Base-by-base conservation (phyloP, 306 rosid genomes). In the Inga laurina region DNA sequence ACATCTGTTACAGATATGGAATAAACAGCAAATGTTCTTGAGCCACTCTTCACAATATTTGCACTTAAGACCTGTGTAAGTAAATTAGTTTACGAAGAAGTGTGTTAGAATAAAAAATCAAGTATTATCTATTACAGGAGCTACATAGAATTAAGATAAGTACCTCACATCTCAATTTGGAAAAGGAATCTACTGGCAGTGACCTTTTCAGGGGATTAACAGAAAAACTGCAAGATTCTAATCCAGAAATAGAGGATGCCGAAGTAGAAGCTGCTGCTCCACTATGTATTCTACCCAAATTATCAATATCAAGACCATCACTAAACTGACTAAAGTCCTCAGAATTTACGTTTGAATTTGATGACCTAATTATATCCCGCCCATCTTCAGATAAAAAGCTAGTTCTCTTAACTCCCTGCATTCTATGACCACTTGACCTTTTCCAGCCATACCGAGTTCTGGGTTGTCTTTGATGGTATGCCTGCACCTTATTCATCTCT, bases 121-220 rank as follows among this genome's bases (percentile, higher is more conserved):
- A 62, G 74, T 32, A 52, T 61, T 66, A 64, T 71, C 34, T 48
- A 68, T 70, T 86, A 54, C 57, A 72, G 39, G 78, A 88, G 79
- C 83, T 19, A 39, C 51, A 45, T 19, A 56, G 77, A 52, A 74
- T 66, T 65, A 76, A 45, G 81, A 81, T 21, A 74, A 84, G 82
- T 92, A 96, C 99, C 99, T 96, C 99, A 87, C 99, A 96, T 85
- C 88, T 92, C 97, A 96, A 84, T 92, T 89, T 90, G 80, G 85
- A 92, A 93, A 94, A 92, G 15, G 94, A 92, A 88, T 87, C 92
- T 69, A 88, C 85, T 10, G 89, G 88, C 80, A 87, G 52, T 37
- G 98, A 86, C 75, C 84, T 91, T 89, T 85, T 88, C 81, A 85
- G 76, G 82, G 94, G 87, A 86, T 77, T 87, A 45, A 59, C 88